These are phyloP conservation scores for Trematosphaeria pertusa DNA, from an alignment of 2,329 filamentous ascomycete species.

Conservation along the genomic window DNA sequence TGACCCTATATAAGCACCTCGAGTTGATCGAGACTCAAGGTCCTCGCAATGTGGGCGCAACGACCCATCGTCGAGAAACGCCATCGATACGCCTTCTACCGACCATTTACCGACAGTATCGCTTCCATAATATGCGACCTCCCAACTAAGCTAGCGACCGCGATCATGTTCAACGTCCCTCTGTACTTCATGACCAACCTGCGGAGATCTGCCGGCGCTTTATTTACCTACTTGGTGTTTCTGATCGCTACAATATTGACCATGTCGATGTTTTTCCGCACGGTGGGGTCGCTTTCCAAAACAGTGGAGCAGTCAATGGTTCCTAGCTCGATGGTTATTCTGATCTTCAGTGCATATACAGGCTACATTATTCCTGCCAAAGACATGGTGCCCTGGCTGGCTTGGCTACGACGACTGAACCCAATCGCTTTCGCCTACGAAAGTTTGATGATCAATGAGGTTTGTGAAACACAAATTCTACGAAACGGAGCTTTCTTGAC, in stretches of 20 bases:
- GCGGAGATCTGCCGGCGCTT: slow-evolving; percentile 44
- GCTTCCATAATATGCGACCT: slow-evolving; percentile 51
- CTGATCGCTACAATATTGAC: slow-evolving; percentile 40
- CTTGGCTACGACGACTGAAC: slow-evolving; percentile 69
- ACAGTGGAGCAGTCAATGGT: slow-evolving; percentile 61
- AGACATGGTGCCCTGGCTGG: slow-evolving; percentile 56
- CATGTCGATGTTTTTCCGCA: slow-evolving; percentile 48
- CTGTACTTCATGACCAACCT: slow-evolving; percentile 56
- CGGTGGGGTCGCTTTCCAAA: slow-evolving; percentile 65
- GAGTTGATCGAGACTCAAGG: too few relatives aligned
- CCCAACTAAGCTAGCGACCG: slow-evolving; percentile 52
- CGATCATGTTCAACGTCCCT: slow-evolving; percentile 47
- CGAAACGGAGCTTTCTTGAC: neutral
- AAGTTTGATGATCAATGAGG: slow-evolving; percentile 76
- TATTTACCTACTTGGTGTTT: slow-evolving; percentile 49
- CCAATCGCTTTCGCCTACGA: slow-evolving; percentile 80
- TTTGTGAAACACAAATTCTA: slow-evolving; percentile 42
- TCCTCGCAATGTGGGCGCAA: slow-evolving; percentile 81
- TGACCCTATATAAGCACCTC: slow-evolving; percentile 61
- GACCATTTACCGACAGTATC: slow-evolving; percentile 81
- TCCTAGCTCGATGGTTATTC: slow-evolving; percentile 44
- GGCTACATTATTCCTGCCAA: slow-evolving; percentile 70
- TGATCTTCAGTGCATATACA: slow-evolving; percentile 59
- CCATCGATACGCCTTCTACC: slow-evolving; percentile 80
- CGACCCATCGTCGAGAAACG: slow-evolving; percentile 91